Base-by-base conservation (phyloP, 768 basidiomycete genomes). In the Favolaschia claudopus region DNA sequence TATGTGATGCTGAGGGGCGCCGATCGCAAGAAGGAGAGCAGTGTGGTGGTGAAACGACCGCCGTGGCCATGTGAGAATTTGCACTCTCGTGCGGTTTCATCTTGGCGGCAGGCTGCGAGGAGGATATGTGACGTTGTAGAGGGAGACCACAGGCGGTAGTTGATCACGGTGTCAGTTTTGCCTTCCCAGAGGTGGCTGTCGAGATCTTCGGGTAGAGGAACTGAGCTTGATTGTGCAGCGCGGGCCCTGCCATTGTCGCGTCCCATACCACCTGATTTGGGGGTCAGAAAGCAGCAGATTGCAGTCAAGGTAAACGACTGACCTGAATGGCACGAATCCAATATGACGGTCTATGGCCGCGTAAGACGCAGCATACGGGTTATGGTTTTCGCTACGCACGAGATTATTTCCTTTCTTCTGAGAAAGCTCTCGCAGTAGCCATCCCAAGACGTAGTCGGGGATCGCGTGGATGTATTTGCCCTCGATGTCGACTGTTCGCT, bases 211-310 rank as follows among this genome's bases (percentile, higher is more conserved):
- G 50, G 50, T 19, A 52, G 13, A 14, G 50, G 17, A 19, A 10
- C 20, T 4, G 50, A 52, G 31, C 10, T 22, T 4, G n/a, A 28
- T 9, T 39, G 17, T 3, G 50, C 39, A 22, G 20, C 33, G 29
- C 50, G 50, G 5, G 14, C 28, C 28, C 3, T 7, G 14, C 15
- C 50, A 4, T 40, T 20, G 27, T 22, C 28, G n/a, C 50, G 20
- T 13, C 50, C 50, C 50, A 52, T 52, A 8, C 50, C 50, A 39
- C 50, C 39, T n/a, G n/a, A n/a, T n/a, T n/a, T n/a, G n/a, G n/a
- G n/a, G n/a, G n/a, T n/a, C n/a, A n/a, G n/a, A n/a, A n/a, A n/a
- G n/a, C n/a, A n/a, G n/a, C n/a, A n/a, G n/a, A n/a, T n/a, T n/a
- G n/a, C n/a, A n/a, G n/a, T n/a, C n/a, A n/a, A n/a, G n/a, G n/a